A percentile compares a stretch with the other conserved stretches of the same genome.
phyloP scores from a whole-genome alignment of 164 flowering plant genomes.

The Cinnamomum micranthum region DNA sequence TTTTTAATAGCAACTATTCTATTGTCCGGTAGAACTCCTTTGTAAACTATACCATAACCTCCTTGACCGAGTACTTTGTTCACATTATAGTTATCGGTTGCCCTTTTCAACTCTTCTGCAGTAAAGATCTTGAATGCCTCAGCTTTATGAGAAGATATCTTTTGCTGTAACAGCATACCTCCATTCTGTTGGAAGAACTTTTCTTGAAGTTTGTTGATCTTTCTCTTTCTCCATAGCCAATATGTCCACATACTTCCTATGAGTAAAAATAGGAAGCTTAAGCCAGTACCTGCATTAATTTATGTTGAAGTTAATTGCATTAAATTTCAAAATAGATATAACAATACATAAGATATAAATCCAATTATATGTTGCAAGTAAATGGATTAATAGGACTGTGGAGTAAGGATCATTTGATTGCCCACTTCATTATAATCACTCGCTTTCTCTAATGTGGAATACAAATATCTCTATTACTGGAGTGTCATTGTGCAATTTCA shows the following conservation, averaged over 20 bases:
- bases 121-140: background rate
- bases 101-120: slow-evolving; percentile 13
- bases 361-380: too few relatives aligned
- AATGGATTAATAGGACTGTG: too few relatives aligned
- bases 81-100: slow-evolving; percentile 15
- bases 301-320: too few relatives aligned
- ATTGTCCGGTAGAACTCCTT: slow-evolving; percentile 13
- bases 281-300: background rate
- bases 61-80: slow-evolving; percentile 15
- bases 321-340: too few relatives aligned
- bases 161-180: slow-evolving; percentile 7
- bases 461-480: too few relatives aligned
- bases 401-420: too few relatives aligned
- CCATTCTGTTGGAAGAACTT: slow-evolving; percentile 9
- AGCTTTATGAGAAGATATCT: background rate
- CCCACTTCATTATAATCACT: too few relatives aligned
- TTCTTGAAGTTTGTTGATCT: slow-evolving; percentile 3
- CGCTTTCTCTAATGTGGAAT: too few relatives aligned
- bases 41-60: slow-evolving; percentile 21
- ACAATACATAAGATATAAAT: too few relatives aligned
- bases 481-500: too few relatives aligned
- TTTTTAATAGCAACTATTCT: slow-evolving; percentile 19
- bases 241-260: background rate
- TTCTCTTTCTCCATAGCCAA: slow-evolving; percentile 6
- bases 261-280: background rate